These are phyloP conservation scores for Oryza meridionalis DNA, from an alignment of 176 grass and related monocot species.

Conservation along the genomic window DNA sequence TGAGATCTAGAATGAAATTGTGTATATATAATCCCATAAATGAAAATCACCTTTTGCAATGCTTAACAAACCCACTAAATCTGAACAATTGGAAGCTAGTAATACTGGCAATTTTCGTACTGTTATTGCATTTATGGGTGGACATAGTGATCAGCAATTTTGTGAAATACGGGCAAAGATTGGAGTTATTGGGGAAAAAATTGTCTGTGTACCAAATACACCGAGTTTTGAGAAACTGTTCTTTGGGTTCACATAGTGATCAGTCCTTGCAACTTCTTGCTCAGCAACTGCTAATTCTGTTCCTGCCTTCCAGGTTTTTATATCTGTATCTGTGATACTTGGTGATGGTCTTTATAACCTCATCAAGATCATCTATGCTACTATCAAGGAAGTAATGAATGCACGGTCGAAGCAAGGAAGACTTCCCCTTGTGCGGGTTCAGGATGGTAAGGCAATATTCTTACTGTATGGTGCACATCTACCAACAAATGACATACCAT, in stretches of 20 bases:
- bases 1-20: background rate
- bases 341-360: constrained; percentile 96
- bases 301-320: constrained; percentile 63
- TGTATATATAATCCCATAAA: background rate
- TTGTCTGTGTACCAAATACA: background rate
- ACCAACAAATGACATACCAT: constrained; percentile 16
- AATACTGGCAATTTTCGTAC: constrained; percentile 10
- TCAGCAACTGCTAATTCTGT: constrained; percentile 19
- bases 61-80: constrained; percentile 7
- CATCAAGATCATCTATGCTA: constrained; percentile 78
- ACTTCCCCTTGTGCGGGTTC: constrained; percentile 52
- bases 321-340: constrained; percentile 87
- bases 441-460: constrained; percentile 39
- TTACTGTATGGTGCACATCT: constrained; percentile 6
- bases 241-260: background rate
- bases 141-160: background rate
- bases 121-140: background rate
- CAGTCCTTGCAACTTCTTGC: background rate
- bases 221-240: background rate
- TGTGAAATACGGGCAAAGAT: background rate
- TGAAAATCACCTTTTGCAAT: background rate
- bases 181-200: background rate
- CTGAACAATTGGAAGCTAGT: background rate
- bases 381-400: constrained; percentile 74
- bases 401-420: constrained; percentile 49